Evolutionary conservation across 2,329 filamentous ascomycete species (phyloP), one percentile per base, ranked within the genome.

Genomic region (Colletotrichum tanaceti): DNA sequence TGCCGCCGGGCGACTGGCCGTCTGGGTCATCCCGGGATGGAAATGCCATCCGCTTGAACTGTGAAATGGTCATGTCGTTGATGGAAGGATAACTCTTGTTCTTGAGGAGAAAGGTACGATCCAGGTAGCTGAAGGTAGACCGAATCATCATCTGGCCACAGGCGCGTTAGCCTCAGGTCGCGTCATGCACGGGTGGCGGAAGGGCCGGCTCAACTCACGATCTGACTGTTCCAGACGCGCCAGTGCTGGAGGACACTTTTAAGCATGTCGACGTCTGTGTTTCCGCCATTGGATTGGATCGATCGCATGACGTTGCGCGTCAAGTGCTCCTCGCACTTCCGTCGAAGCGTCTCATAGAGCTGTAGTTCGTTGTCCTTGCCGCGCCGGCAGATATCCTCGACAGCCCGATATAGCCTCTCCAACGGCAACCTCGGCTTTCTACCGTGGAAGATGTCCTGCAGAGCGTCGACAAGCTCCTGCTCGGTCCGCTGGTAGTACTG

Each of bases 61-160:
- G 86, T 16, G 85, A 80, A 63, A 96, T 89, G 5, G 91, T 89
- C 83, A 97, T 90, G 75, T 97, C 93, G 75, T 94, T 91, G 65
- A 99, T 89, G 41, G 91, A 91, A 11, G 86, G 85, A 43, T 86
- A 81, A 24, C 91, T 88, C 72, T 90, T 89, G 53, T 90, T 89
- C 65, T 91, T 90, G 2, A 97, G 83, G 9, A 99, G 85, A 76
- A 94, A 98, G 2, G 94, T 93, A 71, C 96, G 90, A 77, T 99
- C 95, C 72, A 99, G 86, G 75, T 94, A 99, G 81, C 94, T 97
- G 80, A 98, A 98, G 46, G 97, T 91, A 71, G 92, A 95, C 57
- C 94, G 89, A 60, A 99, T 88, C 16, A 90, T 90, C 72, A 90
- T 87, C 90, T 94, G 43, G 5, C 20, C 28, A 41, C 50, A 35